Evolutionary conservation across 768 basidiomycete genomes (phyloP).

Genomic region (Boletus subparvulus): DNA sequence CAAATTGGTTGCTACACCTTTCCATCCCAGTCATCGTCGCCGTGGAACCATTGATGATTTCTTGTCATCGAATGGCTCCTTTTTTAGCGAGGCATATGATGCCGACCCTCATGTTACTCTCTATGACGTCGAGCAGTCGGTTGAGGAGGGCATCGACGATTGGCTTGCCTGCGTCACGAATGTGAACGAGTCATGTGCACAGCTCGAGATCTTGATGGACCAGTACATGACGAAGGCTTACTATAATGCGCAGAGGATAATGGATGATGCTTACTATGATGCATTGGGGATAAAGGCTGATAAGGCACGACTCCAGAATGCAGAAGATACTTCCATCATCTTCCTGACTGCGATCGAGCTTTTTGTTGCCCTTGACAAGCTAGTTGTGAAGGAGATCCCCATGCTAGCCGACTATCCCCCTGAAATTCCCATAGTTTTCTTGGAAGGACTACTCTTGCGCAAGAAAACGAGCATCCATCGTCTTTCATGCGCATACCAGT

Average conservation of each 20-base stretch:
- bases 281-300: too few species aligned
- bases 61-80: slow-evolving; percentile 11
- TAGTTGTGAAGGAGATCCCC: slow-evolving; percentile 21
- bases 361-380: slow-evolving; percentile 34
- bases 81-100: slow-evolving; percentile 3
- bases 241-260: too few species aligned
- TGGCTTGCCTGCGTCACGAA: slow-evolving; percentile 29
- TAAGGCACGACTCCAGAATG: too few species aligned
- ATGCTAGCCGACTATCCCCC: slow-evolving; percentile 33
- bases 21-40: neutral
- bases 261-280: too few species aligned
- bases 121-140: slow-evolving; percentile 37
- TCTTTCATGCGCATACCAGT: slow-evolving; percentile 23
- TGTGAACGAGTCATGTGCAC: slow-evolving; percentile 5
- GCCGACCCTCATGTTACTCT: slow-evolving; percentile 22
- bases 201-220: slow-evolving; percentile 17
- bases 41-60: slow-evolving; percentile 15
- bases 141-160: slow-evolving; percentile 30
- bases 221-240: slow-evolving; percentile 25
- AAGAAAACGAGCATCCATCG: slow-evolving; percentile 29
- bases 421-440: slow-evolving; percentile 20
- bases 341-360: slow-evolving; percentile 37
- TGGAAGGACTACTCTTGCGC: slow-evolving; percentile 28
- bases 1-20: neutral
- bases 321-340: slow-evolving; percentile 40